These are phyloP conservation scores for Candida vaughaniae DNA, from an alignment of 805 yeast genomes.

Conservation along the genomic window DNA sequence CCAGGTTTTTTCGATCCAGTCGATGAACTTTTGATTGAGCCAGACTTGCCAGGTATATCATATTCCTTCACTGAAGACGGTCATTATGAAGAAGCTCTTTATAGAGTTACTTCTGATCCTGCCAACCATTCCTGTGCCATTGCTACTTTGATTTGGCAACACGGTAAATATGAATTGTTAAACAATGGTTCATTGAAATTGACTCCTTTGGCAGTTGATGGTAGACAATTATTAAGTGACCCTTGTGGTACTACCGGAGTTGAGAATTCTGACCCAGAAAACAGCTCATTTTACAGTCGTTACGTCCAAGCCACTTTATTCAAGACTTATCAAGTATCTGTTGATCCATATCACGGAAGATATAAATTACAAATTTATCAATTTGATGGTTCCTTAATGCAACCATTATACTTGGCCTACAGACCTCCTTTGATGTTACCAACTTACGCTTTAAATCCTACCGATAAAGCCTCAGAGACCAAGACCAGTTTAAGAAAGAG, in stretches of 20 bases:
- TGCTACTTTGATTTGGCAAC: conserved; percentile 84
- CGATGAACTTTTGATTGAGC: conserved; percentile 91
- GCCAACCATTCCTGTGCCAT: conserved; percentile 76
- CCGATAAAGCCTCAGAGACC: conserved; percentile 44
- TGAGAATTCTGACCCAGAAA: conserved; percentile 12
- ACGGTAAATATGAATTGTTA: conserved; percentile 70
- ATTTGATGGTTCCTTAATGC: conserved; percentile 76
- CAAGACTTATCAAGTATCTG: conserved; percentile 52
- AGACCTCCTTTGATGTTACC: conserved; percentile 97
- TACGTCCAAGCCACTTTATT: conserved; percentile 68
- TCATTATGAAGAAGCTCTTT: conserved; percentile 83
- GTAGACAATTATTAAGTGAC: conserved; percentile 83
- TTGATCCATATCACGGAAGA: conserved; percentile 84
- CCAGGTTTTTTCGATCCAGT: conserved; percentile 96
- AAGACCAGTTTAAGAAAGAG: conserved; percentile 36
- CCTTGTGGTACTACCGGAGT: conserved; percentile 65
- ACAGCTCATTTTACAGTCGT: conserved; percentile 59
- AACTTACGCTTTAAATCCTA: conserved; percentile 86
- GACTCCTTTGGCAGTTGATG: conserved; percentile 81
- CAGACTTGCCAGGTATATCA: conserved; percentile 91
- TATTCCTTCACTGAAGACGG: conserved; percentile 94
- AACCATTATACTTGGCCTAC: conserved; percentile 89
- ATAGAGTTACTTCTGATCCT: conserved; percentile 72
- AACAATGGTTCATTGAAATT: conserved; percentile 67
- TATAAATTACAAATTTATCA: conserved; percentile 70